Conservation (phyloP, 306 rosid genomes). For the Cicer yamashitae region DNA sequence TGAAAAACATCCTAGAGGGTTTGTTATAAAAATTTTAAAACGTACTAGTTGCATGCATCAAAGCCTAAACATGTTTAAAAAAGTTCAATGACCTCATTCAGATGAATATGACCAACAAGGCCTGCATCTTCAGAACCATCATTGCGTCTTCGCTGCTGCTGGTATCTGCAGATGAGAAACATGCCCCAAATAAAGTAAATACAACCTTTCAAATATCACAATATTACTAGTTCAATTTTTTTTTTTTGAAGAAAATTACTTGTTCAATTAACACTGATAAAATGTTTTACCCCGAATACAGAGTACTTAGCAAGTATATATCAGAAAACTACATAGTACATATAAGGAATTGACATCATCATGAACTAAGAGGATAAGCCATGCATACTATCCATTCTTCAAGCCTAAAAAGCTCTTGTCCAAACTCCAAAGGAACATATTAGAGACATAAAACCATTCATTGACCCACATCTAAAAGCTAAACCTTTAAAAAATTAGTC, state of each 20-base stretch:
- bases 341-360: neutral
- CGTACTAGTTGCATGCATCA: neutral
- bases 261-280: neutral
- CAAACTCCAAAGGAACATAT: neutral
- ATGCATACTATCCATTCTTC: neutral
- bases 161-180: slow-evolving; percentile 64
- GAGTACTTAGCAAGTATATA: slow-evolving; percentile 6
- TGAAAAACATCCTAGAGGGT: slow-evolving; percentile 17
- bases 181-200: slow-evolving; percentile 1
- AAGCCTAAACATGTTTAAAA: neutral
- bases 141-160: slow-evolving; percentile 44
- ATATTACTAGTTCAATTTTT: neutral
- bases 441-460: neutral
- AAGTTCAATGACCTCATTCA: slow-evolving; percentile 64
- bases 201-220: neutral
- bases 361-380: neutral
- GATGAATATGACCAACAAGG: slow-evolving; percentile 86
- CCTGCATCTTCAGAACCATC: slow-evolving; percentile 67
- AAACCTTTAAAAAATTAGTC: neutral
- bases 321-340: slow-evolving; percentile 17
- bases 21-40: neutral
- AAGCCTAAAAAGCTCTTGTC: neutral
- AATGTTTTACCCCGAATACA: neutral
- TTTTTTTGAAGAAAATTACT: no score
- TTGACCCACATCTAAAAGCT: neutral